Evolutionary conservation across 2,329 filamentous ascomycete genomes (phyloP), one percentile per base, ranked within the genome.

Genomic region (Colletotrichum tropicicola): DNA sequence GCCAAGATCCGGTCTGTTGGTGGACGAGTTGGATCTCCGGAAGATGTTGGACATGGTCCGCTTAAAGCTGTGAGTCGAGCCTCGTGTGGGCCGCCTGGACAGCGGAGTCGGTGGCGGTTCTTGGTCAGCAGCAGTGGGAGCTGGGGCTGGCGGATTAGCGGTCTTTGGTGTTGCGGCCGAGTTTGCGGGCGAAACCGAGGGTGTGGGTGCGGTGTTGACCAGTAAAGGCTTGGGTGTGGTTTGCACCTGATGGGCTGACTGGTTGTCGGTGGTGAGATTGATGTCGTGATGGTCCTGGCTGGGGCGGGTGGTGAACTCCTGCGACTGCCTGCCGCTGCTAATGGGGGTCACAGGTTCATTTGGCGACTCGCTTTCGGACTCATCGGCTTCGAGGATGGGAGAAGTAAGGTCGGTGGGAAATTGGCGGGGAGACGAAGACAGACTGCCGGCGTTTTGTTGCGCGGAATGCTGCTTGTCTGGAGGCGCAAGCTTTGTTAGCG

Each of bases 321-420:
- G 83, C 48, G 86, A 87, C 71, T 85, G 74, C 53, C 78, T 83
- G 66, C 84, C 82, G 70, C 79, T 80, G 70, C 87, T 89, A 65
- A 87, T 83, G 49, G 88, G 88, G 21, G 88, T 90, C 62, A 87
- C 80, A 45, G 88, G 88, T 68, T 90, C 88, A 77, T 85, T 84
- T 59, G 81, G 79, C 23, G 83, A 83, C 70, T 89, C 87, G 74
- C 84, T 88, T 67, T 85, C 83, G 8, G 86, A 88, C 73, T 89
- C 87, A 76, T 86, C 86, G 73, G 82, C 83, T 72, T 89, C 86
- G 54, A 83, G 80, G 66, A 89, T 88, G 58, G 85, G 81, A 66
- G 78, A 81, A 68, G 80, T 77, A 9, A 86, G 75, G 55, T 87
- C 85, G 69, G 82, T 80, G 55, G 83, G 78, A 68, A 79, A 82